Evolutionary conservation across 495 filamentous ascomycete species (phyloP), one percentile per base, ranked within the genome.

Genomic region (Penicillium goetzii): DNA sequence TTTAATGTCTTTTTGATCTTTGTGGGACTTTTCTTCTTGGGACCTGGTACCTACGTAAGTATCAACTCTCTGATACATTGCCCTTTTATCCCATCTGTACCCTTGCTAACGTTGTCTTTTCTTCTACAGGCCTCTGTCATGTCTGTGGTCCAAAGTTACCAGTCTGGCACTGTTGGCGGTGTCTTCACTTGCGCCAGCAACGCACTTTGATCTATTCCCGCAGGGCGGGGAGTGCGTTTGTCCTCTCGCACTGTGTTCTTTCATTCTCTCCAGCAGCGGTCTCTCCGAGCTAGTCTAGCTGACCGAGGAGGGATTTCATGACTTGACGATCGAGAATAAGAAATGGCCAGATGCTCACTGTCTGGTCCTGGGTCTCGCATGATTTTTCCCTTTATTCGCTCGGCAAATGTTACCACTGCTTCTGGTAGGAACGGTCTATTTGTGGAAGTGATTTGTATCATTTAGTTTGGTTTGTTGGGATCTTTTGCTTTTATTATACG

Each of bases 31-130:
- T 89, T 91, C 68, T 93, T 94, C 80, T 72, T 96, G 60, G 83
- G 80, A 32, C 88, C 80, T 26, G 92, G 92, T 30, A 96, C 91
- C 19, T 96, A 96, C 71, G 90, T 88, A 59, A 90, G 88, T 79
- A 53, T 4, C 19, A n/a, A 65, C 14, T 3, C 45, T 19, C 9
- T 25, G 21, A 54, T 2, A 15, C 14, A 1, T 32, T 1, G 14
- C n/a, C 47, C 19, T 40, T 32, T 49, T 30, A 21, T 50, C 45
- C 4, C 8, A 54, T 49, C 19, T 10, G 17, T 11, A 43, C 33
- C 32, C 28, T 33, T 34, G 28, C 56, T 64, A 23, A 64, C 60
- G 62, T 66, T 64, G 30, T 30, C 32, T 28, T 36, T 62, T 33
- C 17, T 51, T 53, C 17, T 34, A 3, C 54, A 86, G 81, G 78